phyloP scores from a whole-genome alignment of 2,329 filamentous ascomycete genomes.

The Paraphaeosphaeria minitans region DNA sequence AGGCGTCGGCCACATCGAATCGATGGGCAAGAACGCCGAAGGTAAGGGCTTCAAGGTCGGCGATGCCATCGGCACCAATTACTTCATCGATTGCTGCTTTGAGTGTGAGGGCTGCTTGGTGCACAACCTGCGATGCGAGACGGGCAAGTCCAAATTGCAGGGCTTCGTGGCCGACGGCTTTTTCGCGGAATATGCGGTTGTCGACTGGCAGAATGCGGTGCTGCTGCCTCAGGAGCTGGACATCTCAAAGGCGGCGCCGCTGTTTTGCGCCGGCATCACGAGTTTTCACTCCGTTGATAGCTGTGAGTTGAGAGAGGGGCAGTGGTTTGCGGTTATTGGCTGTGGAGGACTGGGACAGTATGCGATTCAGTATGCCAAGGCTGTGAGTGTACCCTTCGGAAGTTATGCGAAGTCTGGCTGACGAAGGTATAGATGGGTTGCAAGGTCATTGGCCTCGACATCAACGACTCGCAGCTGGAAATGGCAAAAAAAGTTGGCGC shows the following conservation, averaged over 20 bases:
- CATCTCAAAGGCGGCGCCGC: constrained; percentile 46
- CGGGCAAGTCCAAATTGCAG: constrained; percentile 47
- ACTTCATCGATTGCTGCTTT: constrained; percentile 54
- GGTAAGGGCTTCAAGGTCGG: constrained; percentile 51
- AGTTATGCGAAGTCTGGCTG: neutral
- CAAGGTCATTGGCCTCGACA: constrained; percentile 52
- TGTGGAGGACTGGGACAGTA: constrained; percentile 55
- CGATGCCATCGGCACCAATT: constrained; percentile 54
- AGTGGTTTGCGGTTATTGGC: constrained; percentile 53
- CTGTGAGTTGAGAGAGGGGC: constrained; percentile 38
- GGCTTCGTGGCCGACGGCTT: constrained; percentile 53
- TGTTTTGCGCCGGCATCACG: constrained; percentile 60
- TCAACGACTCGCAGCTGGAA: constrained; percentile 50
- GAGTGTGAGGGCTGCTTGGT: constrained; percentile 55
- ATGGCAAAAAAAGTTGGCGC: constrained; percentile 49
- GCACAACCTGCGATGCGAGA: constrained; percentile 50
- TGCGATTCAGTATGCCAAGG: constrained; percentile 55
- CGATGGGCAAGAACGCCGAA: constrained; percentile 41
- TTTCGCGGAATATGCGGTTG: constrained; percentile 55
- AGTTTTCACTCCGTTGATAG: constrained; percentile 41
- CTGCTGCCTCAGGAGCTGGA: constrained; percentile 47
- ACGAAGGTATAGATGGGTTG: constrained; percentile 43
- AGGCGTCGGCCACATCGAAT: constrained; percentile 52
- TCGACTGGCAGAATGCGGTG: constrained; percentile 54
- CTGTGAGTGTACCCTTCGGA: constrained; percentile 25